These are phyloP conservation scores for Crucihimalaya himalaica DNA, from an alignment of 345 rosid genomes.

Conservation along the genomic window DNA sequence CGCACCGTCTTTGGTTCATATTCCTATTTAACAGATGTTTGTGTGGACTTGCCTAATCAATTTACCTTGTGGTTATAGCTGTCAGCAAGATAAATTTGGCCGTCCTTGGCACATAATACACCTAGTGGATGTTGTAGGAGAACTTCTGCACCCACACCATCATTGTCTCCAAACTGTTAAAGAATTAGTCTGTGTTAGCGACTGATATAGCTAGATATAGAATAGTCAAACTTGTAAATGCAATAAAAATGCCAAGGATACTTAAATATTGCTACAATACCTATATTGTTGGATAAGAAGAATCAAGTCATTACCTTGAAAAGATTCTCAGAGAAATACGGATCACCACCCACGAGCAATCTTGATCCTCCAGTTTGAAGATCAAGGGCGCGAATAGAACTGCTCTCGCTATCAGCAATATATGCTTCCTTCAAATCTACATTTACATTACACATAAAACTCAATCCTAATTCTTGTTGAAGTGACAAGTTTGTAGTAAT, in stretches of 20 bases:
- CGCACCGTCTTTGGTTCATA: not conserved
- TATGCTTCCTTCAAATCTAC: slow-evolving; percentile 68
- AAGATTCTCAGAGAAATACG: slow-evolving; percentile 77
- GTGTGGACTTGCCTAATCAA: not conserved
- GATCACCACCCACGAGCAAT: slow-evolving; percentile 87
- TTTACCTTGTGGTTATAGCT: slow-evolving; percentile 94
- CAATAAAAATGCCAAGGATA: not conserved
- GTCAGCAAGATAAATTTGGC: slow-evolving; percentile 80
- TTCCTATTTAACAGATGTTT: not conserved
- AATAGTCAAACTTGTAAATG: not conserved
- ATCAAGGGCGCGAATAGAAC: slow-evolving; percentile 87
- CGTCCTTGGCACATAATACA: slow-evolving; percentile 66
- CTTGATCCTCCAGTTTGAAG: slow-evolving; percentile 86
- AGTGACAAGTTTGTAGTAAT: slow-evolving; percentile 12
- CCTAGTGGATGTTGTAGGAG: slow-evolving; percentile 96
- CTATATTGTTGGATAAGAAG: not conserved
- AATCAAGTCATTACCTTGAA: slow-evolving; percentile 57
- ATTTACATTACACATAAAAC: not conserved
- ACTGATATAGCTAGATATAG: not conserved
- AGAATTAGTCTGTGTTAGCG: slow-evolving; percentile 5
- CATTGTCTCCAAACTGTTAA: slow-evolving; percentile 88
- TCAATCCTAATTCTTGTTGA: not conserved
- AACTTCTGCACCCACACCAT: slow-evolving; percentile 87
- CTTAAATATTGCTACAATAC: not conserved
- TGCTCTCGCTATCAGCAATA: slow-evolving; percentile 95